Conservation (phyloP, 202 grass and related monocot genomes). For the Digitaria exilis region DNA sequence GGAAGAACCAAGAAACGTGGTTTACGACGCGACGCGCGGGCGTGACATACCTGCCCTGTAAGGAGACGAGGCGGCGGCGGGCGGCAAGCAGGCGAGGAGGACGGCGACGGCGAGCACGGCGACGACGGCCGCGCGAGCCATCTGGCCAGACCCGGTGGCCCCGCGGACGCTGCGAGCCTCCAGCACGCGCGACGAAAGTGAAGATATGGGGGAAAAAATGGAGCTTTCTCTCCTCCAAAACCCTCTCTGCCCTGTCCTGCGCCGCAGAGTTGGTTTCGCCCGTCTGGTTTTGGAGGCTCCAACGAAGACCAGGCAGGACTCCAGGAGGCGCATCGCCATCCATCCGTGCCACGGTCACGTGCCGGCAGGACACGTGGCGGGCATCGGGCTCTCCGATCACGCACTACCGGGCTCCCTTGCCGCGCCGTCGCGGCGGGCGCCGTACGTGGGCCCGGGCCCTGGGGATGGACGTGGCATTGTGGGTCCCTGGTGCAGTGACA, state of each 20-base stretch:
- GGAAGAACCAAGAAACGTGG: not conserved
- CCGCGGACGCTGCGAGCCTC: not conserved
- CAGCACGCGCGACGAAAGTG: conserved; percentile 1
- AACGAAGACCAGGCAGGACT: not conserved
- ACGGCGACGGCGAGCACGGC: conserved; percentile 48
- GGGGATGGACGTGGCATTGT: not conserved
- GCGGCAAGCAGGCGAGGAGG: conserved; percentile 44
- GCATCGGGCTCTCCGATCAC: conserved; percentile 24
- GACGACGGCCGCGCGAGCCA: conserved; percentile 47
- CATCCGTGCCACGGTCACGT: conserved; percentile 10
- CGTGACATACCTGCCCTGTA: conserved; percentile 42
- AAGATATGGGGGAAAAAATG: not conserved
- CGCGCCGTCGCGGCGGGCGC: not conserved
- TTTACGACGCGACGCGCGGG: not conserved
- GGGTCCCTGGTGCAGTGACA: not conserved
- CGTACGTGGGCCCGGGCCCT: not conserved
- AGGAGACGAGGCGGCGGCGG: conserved; percentile 15
- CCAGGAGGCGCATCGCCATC: not conserved
- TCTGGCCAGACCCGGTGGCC: conserved; percentile 30
- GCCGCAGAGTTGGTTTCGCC: conserved; percentile 39
- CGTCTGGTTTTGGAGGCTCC: conserved; percentile 20
- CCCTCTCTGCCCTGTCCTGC: not conserved
- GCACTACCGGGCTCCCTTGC: not conserved
- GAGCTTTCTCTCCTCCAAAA: conserved; percentile 10
- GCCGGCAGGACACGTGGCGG: conserved; percentile 31